Conservation (phyloP, 2,329 filamentous ascomycete genomes). For the Neofusicoccum cordaticola region DNA sequence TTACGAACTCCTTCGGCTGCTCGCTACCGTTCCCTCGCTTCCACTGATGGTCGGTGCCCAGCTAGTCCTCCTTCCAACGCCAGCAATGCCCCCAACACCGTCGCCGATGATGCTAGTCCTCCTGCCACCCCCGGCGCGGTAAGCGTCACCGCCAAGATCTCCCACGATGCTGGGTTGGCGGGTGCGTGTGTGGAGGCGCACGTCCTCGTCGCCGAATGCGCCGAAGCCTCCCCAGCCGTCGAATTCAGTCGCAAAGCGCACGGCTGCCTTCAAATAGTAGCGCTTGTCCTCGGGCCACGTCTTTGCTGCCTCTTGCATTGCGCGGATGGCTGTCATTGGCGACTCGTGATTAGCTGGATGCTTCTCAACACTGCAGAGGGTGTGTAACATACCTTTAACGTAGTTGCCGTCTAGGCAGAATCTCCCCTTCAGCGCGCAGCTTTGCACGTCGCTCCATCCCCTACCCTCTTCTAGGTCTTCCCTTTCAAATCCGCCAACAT, state of each 20-base stretch:
- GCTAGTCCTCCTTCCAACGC: not conserved
- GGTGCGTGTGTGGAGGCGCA: slow-evolving; percentile 13
- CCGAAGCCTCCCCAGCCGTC: slow-evolving; percentile 61
- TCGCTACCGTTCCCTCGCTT: not conserved
- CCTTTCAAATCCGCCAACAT: slow-evolving; percentile 58
- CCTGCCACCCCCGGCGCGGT: not conserved
- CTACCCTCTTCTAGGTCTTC: slow-evolving; percentile 57
- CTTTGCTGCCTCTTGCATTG: slow-evolving; percentile 69
- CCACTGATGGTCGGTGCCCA: not conserved
- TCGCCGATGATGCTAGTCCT: slow-evolving; percentile 2
- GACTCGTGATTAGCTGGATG: not conserved
- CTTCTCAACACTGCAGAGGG: not conserved
- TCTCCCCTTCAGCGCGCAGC: slow-evolving; percentile 66
- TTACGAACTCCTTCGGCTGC: not conserved
- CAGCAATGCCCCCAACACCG: not conserved
- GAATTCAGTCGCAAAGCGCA: slow-evolving; percentile 72
- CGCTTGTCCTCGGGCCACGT: slow-evolving; percentile 72
- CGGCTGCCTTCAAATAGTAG: slow-evolving; percentile 65
- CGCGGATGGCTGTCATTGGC: slow-evolving; percentile 57
- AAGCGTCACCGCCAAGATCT: not conserved
- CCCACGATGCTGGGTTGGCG: slow-evolving; percentile 9
- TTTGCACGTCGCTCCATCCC: slow-evolving; percentile 73
- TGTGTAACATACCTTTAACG: slow-evolving; percentile 61
- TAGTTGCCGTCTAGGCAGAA: slow-evolving; percentile 76
- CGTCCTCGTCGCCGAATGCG: slow-evolving; percentile 10